Conservation (phyloP, 306 rosid species). For the Inga leiocalycina region DNA sequence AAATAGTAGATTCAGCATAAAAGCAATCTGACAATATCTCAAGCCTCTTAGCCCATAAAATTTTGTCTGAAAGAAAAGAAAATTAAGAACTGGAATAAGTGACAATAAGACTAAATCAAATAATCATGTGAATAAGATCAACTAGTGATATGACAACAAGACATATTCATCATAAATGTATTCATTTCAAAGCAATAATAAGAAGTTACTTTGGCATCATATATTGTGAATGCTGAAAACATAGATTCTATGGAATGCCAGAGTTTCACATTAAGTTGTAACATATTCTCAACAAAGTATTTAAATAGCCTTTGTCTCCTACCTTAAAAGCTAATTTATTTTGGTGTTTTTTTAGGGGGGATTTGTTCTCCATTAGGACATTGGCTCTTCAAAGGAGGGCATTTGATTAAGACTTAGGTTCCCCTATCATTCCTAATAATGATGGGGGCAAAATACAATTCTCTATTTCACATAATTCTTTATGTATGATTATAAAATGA, state of each 20-base stretch:
- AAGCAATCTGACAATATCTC: not conserved
- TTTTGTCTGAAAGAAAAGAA: not conserved
- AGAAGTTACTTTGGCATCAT: not conserved
- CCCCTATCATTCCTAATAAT: no score
- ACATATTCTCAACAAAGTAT: not conserved
- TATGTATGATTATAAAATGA: no score
- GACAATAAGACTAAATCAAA: not conserved
- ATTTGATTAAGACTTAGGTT: not conserved
- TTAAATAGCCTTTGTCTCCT: not conserved
- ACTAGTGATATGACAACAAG: no score
- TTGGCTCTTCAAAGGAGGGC: not conserved
- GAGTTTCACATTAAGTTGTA: not conserved
- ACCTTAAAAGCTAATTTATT: not conserved
- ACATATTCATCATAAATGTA: no score
- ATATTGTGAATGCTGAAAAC: not conserved
- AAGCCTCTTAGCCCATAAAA: not conserved
- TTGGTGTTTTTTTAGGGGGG: no score
- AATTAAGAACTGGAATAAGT: not conserved
- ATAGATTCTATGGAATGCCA: not conserved
- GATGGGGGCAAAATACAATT: no score
- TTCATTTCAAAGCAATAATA: conserved; percentile 7
- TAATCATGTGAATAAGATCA: not conserved
- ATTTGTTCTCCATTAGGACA: not conserved
- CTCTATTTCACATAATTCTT: no score
- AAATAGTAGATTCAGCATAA: not conserved